Percentiles rank a stretch among this genome's conserved stretches.
These are phyloP conservation scores for Phellopilus nigrolimitatus DNA, from an alignment of 1,284 basidiomycete species.

Conservation along the genomic window DNA sequence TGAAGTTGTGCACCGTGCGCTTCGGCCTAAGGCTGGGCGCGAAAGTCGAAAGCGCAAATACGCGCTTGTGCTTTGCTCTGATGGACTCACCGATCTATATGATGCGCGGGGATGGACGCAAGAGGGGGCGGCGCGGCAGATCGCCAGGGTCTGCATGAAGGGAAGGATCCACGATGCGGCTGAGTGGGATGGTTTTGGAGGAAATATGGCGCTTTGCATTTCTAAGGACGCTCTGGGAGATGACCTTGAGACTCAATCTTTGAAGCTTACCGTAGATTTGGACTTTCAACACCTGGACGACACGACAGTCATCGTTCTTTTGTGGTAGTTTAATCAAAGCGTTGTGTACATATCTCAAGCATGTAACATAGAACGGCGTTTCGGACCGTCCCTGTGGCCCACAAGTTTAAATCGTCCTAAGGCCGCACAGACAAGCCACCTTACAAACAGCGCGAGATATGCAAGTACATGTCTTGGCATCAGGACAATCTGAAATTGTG, in stretches of 20 bases:
- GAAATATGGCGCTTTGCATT: constrained; percentile 45
- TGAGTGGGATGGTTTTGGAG: constrained; percentile 7
- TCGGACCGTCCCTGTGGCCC: too few species aligned
- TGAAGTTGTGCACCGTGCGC: constrained; percentile 52
- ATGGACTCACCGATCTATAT: constrained; percentile 63
- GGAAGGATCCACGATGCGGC: background rate
- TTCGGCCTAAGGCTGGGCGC: constrained; percentile 30
- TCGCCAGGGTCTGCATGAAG: constrained; percentile 24
- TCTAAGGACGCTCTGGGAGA: constrained; percentile 52
- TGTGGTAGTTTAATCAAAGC: constrained; percentile 12
- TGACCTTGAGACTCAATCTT: constrained; percentile 44
- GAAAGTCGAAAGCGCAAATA: constrained; percentile 26
- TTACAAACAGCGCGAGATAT: too few species aligned
- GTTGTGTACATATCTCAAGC: too few species aligned
- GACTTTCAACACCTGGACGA: constrained; percentile 64
- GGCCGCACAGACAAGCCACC: too few species aligned
- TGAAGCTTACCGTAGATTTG: constrained; percentile 57
- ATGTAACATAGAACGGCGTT: too few species aligned
- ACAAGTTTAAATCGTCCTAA: too few species aligned
- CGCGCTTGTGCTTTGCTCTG: constrained; percentile 60
- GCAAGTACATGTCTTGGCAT: too few species aligned
- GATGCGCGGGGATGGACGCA: constrained; percentile 38
- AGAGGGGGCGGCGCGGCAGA: constrained; percentile 43
- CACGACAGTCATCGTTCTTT: constrained; percentile 49
- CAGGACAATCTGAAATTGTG: too few species aligned